Percentiles rank a stretch among this genome's conserved stretches.
Evolutionary conservation across 257 asterid genomes (phyloP).

Genomic region (Solanum tarapatanum): DNA sequence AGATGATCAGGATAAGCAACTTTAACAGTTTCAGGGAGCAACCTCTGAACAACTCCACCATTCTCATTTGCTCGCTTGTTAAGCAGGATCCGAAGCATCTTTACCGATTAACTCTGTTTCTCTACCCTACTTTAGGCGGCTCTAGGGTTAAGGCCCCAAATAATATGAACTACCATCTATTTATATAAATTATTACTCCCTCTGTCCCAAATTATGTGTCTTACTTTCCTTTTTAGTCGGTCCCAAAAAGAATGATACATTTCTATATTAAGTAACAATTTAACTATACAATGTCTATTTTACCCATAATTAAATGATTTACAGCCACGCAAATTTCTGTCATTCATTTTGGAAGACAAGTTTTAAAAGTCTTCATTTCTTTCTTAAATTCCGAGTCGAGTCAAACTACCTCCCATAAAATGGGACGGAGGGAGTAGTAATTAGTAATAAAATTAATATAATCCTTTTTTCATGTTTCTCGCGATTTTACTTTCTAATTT

Average conservation of each 20-base stretch:
- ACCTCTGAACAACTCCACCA: constrained; percentile 48
- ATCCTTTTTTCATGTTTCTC: background rate
- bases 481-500: background rate
- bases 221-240: too few species aligned
- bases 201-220: too few species aligned
- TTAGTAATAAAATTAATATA: background rate
- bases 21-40: constrained; percentile 47
- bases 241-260: too few species aligned
- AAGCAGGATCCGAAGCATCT: constrained; percentile 91
- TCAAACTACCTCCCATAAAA: too few species aligned
- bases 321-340: too few species aligned
- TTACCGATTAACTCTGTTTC: background rate
- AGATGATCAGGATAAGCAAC: constrained; percentile 98
- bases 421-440: background rate
- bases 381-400: too few species aligned
- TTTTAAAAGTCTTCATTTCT: too few species aligned
- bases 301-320: too few species aligned
- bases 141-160: background rate
- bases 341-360: too few species aligned
- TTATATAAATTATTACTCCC: background rate
- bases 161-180: too few species aligned
- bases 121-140: background rate
- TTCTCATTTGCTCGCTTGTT: constrained; percentile 70
- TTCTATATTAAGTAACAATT: too few species aligned
- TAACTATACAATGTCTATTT: too few species aligned